Base-by-base conservation (phyloP, 345 rosid species). In the Arabidopsis arenosa region DNA sequence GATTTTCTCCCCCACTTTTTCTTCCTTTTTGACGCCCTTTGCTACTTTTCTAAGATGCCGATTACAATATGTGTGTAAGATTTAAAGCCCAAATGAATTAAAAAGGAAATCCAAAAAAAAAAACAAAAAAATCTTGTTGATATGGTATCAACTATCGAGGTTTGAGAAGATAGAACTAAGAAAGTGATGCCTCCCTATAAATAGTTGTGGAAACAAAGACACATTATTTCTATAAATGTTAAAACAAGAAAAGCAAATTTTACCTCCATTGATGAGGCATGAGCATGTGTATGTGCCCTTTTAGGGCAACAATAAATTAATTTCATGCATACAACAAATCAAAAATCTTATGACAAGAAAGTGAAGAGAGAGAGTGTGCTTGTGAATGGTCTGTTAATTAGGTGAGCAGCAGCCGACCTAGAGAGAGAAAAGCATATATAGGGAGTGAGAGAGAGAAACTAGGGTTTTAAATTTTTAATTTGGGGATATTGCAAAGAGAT, bases 381-480 rank as follows among this genome's bases (percentile, higher is more conserved):
- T 81, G 80, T 86, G 49, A 49, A 60, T 85, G 78, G 78, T 74
- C 37, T 60, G 79, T 68, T 57, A 65, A 72, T 72, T 78, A 78
- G 81, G 73, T 72, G 48, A 66, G 78, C 73, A 74, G 35, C 80
- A 85, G 91, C 91, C 90, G 94, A 74, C 94, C 94, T 89, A 89
- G 77, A 78, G 81, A 72, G 80, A 72, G 56, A 78, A 72, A 64
- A 61, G 68, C 44, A 39, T 39, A 40, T 18, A 39, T 49, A 59
- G 68, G 73, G 12, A 35, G 8, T 33, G 65, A 65, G 64, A 53
- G 30, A 45, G 21, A 75, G 9, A 60, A 4, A n/a, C 63, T 72
- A 72, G 81, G 81, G 81, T 41, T 72, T 78, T 58, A 28, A 55
- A 49, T 40, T 70, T 62, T 64, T 11, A 53, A 45, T 11, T 70